Conservation (phyloP, 2,329 filamentous ascomycete species). For the Phialophora verrucosa region DNA sequence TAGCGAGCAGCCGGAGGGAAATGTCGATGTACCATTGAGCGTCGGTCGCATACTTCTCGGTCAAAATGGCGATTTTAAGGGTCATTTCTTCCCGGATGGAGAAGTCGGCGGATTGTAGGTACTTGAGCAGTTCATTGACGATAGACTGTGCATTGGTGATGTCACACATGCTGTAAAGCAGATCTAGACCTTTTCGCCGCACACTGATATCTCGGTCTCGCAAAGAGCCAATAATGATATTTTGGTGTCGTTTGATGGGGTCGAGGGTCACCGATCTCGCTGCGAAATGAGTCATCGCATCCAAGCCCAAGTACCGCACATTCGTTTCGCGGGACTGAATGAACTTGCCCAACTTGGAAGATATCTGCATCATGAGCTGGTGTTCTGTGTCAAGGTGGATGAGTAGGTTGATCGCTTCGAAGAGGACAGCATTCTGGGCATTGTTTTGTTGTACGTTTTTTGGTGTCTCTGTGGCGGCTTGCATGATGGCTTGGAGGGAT, state of each 20-base stretch:
- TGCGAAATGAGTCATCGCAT: constrained; percentile 97
- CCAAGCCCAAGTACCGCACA: constrained; percentile 90
- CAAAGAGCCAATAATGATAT: constrained; percentile 90
- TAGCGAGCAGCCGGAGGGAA: constrained; percentile 87
- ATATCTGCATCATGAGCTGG: constrained; percentile 94
- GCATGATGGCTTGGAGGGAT: constrained; percentile 87
- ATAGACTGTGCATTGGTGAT: constrained; percentile 91
- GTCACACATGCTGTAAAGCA: constrained; percentile 99
- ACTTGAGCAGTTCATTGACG: constrained; percentile 89
- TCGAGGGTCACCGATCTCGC: constrained; percentile 92
- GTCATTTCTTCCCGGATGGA: constrained; percentile 99
- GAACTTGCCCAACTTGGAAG: constrained; percentile 86
- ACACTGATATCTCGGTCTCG: constrained; percentile 98
- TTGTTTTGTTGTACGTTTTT: constrained; percentile 99
- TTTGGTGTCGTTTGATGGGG: constrained; percentile 97
- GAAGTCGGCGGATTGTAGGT: constrained; percentile 95
- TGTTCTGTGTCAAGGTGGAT: constrained; percentile 97
- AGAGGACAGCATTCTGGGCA: constrained; percentile 95
- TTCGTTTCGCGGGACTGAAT: constrained; percentile 98
- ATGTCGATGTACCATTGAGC: constrained; percentile 99
- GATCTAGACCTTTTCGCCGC: constrained; percentile 88
- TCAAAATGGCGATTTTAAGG: constrained; percentile 95
- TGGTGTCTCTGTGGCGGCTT: constrained; percentile 87
- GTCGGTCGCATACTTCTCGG: constrained; percentile 97
- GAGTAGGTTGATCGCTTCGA: constrained; percentile 97